These are phyloP conservation scores for Xerocomus amazonicus DNA, from an alignment of 1,284 basidiomycete species.

Conservation along the genomic window DNA sequence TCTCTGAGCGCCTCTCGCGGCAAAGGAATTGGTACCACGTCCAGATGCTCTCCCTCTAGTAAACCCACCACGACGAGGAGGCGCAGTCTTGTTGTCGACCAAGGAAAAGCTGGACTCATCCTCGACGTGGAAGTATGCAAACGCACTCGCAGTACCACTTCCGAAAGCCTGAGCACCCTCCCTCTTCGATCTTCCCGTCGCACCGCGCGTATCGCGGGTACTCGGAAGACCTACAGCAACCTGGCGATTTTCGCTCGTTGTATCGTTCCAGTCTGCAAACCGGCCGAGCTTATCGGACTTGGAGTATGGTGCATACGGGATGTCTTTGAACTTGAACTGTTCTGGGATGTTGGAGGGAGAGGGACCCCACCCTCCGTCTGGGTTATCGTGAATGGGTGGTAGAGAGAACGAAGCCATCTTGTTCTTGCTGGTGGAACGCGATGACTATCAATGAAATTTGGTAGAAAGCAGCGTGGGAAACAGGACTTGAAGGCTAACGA, in stretches of 20 bases:
- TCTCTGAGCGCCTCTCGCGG: slow-evolving; percentile 44
- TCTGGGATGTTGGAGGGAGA: slow-evolving; percentile 71
- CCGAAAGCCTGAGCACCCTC: slow-evolving; percentile 71
- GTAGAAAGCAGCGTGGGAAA: slow-evolving; percentile 45
- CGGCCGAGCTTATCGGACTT: slow-evolving; percentile 98
- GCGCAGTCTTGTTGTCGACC: slow-evolving; percentile 81
- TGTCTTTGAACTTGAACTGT: slow-evolving; percentile 84
- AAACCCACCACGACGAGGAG: slow-evolving; percentile 63
- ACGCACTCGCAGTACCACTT: slow-evolving; percentile 87
- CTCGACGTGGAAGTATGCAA: slow-evolving; percentile 97
- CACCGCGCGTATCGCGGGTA: slow-evolving; percentile 47
- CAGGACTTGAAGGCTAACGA: slow-evolving; percentile 21
- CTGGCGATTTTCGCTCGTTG: slow-evolving; percentile 62
- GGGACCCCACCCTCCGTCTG: slow-evolving; percentile 81
- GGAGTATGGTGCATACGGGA: slow-evolving; percentile 96
- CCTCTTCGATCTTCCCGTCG: slow-evolving; percentile 53
- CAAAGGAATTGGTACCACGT: slow-evolving; percentile 45
- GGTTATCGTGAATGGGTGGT: slow-evolving; percentile 75
- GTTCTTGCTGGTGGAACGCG: slow-evolving; percentile 17
- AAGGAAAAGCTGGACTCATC: slow-evolving; percentile 98
- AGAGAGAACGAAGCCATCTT: slow-evolving; percentile 72
- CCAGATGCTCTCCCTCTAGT: slow-evolving; percentile 53
- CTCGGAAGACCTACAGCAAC: slow-evolving; percentile 48
- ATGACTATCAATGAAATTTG: slow-evolving; percentile 18
- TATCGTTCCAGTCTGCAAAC: slow-evolving; percentile 96